Base-by-base conservation (phyloP, 352 stramenopile species). In the Phytophthora quininea region DNA sequence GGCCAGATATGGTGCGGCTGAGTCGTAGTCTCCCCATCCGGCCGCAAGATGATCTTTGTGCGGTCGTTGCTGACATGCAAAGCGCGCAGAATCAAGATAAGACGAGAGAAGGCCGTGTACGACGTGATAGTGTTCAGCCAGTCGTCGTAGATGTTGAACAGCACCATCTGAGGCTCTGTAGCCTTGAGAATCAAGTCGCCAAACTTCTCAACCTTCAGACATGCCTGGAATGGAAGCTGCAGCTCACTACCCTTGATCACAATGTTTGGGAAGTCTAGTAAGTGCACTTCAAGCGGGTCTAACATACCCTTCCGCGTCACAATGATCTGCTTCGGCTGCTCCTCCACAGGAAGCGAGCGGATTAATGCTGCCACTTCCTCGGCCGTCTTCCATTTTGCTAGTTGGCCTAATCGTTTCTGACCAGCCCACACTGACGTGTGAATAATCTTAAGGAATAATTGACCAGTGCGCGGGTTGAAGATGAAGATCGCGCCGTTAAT, bases 101-200 rank as follows among this genome's bases (percentile, higher is more conserved):
- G 77, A 38, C 98, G 89, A 50, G 97, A 99, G 79, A 99, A 99
- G 2, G 98, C 98, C n/a, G 98, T 99, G 89, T 99, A 99, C 15
- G 96, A 99, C 31, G 97, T 99, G 80, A 99, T 99, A 1, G 95
- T 98, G 76, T 99, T 99, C 12, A 99, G 86, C 98, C 98, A 99
- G 85, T 99, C 98, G 76, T 99, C 98, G 76, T 99, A 99, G 58
- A 99, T 99, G 79, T 99, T 99, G 82, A 99, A 99, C 32, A 99
- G 79, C 24, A 99, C 97, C 97, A 99, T 99, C 74, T 99, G 96
- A 14, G 98, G 97, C 84, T 99, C 98, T 6, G 98, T 99, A 5
- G 98, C 98, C 74, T 98, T 98, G 30, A 99, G 80, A 64, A 99
- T 99, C 43, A 99, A 78, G 80, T 99, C 98, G 40, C 97, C 98